A percentile compares a stretch with the other conserved stretches of the same genome.
Evolutionary conservation across 192 early-diverging fungal genomes (phyloP).

Genomic region (Podila horticola): DNA sequence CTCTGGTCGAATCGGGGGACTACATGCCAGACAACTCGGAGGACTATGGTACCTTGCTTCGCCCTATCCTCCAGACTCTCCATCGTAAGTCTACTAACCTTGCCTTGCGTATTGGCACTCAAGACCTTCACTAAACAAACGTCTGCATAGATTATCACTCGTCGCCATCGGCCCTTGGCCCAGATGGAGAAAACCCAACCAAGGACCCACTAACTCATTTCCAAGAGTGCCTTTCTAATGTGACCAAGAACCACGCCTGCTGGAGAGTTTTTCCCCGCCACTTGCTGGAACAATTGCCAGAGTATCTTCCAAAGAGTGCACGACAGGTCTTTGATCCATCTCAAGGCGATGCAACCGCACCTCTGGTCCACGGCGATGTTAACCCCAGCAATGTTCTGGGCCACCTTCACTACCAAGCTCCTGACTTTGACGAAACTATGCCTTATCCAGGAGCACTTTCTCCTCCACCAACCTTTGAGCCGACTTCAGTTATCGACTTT

Average conservation of each 20-base stretch:
- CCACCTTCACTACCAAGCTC: neutral
- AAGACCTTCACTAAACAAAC: too few relatives aligned
- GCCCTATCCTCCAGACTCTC: constrained; percentile 7
- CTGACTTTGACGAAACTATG: neutral
- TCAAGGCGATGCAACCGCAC: constrained; percentile 13
- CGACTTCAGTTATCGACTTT: constrained; percentile 33
- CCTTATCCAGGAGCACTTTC: neutral
- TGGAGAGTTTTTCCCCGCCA: constrained; percentile 50
- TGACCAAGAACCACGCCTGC: constrained; percentile 19
- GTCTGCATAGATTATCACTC: neutral
- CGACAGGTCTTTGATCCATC: constrained; percentile 27
- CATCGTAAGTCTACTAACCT: constrained; percentile 4
- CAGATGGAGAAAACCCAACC: neutral
- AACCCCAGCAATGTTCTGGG: constrained; percentile 52
- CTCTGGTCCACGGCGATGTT: constrained; percentile 50
- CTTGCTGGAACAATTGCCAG: constrained; percentile 26
- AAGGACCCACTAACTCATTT: neutral
- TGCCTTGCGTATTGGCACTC: too few relatives aligned
- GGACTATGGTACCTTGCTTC: constrained; percentile 7
- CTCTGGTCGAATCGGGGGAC: constrained; percentile 1
- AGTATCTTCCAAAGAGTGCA: constrained; percentile 32
- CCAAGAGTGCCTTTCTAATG: neutral
- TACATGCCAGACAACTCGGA: constrained; percentile 14
- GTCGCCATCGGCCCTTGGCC: neutral
- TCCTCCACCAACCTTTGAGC: constrained; percentile 7